Evolutionary conservation across 2,329 filamentous ascomycete species (phyloP), one percentile per base, ranked within the genome.

Genomic region (Aspergillus spinulosporus): DNA sequence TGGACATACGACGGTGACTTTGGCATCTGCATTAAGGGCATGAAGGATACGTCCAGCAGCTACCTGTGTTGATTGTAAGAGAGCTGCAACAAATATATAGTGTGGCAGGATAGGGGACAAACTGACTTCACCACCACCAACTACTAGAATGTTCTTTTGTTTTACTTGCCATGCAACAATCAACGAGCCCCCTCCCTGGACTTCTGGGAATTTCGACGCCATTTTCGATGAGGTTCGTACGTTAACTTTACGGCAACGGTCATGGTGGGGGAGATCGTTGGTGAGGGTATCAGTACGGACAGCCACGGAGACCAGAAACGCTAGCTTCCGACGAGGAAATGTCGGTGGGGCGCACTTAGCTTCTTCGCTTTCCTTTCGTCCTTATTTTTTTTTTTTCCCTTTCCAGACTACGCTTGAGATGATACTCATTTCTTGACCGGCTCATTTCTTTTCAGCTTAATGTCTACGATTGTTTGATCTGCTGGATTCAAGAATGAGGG

Each of bases 91-190:
- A 51, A 45, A 64, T 60, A 62, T 49, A 57, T 58, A 45, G 15
- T 31, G 5, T n/a, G 32, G 26, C 14, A 44, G 26, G 5, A 21
- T 26, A 14, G 54, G 45, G 46, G 46, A 37, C 21, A 37, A 52
- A 54, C 84, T 64, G 78, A 96, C 93, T 82, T 97, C 93, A 74
- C 94, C 94, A 66, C 94, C 94, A 62, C 94, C 94, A 5, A 99
- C 85, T 3, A 99, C 89, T 14, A 99, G 78, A 12, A 97, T 88
- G 62, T 86, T 85, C 76, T 95, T 97, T 73, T 88, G 87, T 70
- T 86, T 88, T 67, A 96, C 87, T 78, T 97, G 94, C 92, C 93
- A 99, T 70, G 94, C 94, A 51, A 99, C 80, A 61, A 99, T 94
- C 63, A 99, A 78, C 59, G 93, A 97, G 57, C 92, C 94, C 50